These are phyloP conservation scores for Phellopilus nigrolimitatus DNA, from an alignment of 1,284 basidiomycete genomes.

Conservation along the genomic window DNA sequence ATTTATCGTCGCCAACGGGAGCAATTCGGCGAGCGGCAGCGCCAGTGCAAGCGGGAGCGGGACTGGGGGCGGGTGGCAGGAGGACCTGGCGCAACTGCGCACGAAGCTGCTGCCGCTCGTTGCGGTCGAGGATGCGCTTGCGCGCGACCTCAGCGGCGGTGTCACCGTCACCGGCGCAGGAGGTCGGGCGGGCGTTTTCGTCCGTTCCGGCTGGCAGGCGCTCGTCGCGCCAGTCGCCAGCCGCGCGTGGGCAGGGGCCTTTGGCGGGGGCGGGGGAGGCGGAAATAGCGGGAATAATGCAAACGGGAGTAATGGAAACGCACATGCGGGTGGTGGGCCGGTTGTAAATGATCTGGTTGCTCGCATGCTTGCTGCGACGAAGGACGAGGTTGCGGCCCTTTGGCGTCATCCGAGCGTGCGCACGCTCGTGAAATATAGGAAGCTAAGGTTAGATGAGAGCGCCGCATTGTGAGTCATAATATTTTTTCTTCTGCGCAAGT, in stretches of 20 bases:
- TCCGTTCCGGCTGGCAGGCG: constrained; percentile 27
- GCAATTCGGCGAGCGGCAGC: not conserved
- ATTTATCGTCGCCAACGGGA: not conserved
- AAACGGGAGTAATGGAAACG: too few relatives aligned
- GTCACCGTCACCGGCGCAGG: constrained; percentile 44
- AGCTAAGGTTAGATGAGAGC: constrained; percentile 69
- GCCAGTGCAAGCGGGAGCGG: not conserved
- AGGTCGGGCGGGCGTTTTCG: constrained; percentile 49
- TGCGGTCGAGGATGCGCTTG: constrained; percentile 59
- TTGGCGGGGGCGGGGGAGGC: constrained; percentile 33
- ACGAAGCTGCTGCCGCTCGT: constrained; percentile 57
- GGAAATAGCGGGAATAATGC: constrained; percentile 26
- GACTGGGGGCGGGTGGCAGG: constrained; percentile 29
- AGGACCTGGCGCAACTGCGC: constrained; percentile 50
- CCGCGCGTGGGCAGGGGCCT: constrained; percentile 23
- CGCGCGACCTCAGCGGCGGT: constrained; percentile 63
- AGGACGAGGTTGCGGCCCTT: constrained; percentile 51
- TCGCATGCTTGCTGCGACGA: constrained; percentile 43
- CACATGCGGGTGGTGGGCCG: constrained; percentile 31
- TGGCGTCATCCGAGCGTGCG: constrained; percentile 68
- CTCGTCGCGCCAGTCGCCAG: constrained; percentile 14
- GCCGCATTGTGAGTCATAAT: constrained; percentile 57
- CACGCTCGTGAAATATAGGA: constrained; percentile 48
- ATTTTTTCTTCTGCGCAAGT: constrained; percentile 15
- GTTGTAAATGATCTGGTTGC: constrained; percentile 47